Percentiles rank a stretch among this genome's conserved stretches.
These are phyloP conservation scores for Ascoidea asiatica DNA, from an alignment of 805 yeast genomes.

Conservation along the genomic window DNA sequence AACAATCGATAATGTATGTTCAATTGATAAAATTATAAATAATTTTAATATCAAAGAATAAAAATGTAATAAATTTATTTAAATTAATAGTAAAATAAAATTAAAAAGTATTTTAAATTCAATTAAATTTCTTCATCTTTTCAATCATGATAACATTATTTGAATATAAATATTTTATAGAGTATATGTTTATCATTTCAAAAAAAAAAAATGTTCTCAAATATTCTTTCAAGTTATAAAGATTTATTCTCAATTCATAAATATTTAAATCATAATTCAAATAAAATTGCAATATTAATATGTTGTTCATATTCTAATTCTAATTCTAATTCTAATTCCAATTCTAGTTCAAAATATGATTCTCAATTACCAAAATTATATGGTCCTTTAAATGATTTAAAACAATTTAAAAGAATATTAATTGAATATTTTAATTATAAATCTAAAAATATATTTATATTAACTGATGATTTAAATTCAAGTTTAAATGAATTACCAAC, in stretches of 20 bases:
- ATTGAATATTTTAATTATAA: too few species aligned
- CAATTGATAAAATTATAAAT: conserved; percentile 87
- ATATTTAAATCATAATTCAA: conserved; percentile 68
- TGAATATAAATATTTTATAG: conserved; percentile 97
- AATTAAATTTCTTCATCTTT: conserved; percentile 25
- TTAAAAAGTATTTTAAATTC: conserved; percentile 46
- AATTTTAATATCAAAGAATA: conserved; percentile 89
- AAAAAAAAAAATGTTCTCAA: conserved; percentile 84
- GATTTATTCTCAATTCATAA: conserved; percentile 74
- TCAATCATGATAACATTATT: conserved; percentile 24
- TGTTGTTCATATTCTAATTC: conserved; percentile 71
- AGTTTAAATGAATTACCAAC: too few species aligned
- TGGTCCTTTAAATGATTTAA: too few species aligned
- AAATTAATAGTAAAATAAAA: conserved; percentile 52
- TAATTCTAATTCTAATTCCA: conserved; percentile 71
- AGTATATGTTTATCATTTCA: conserved; percentile 90
- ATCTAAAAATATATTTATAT: too few species aligned
- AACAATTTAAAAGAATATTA: too few species aligned
- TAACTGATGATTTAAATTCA: too few species aligned
- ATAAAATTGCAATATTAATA: conserved; percentile 80
- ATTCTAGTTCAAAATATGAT: conserved; percentile 87
- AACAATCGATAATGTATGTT: too few species aligned
- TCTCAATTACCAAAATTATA: conserved; percentile 32
- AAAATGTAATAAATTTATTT: conserved; percentile 69
- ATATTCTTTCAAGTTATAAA: conserved; percentile 78